Base-by-base conservation (phyloP, 768 basidiomycete genomes). In the Hericium erinaceus region DNA sequence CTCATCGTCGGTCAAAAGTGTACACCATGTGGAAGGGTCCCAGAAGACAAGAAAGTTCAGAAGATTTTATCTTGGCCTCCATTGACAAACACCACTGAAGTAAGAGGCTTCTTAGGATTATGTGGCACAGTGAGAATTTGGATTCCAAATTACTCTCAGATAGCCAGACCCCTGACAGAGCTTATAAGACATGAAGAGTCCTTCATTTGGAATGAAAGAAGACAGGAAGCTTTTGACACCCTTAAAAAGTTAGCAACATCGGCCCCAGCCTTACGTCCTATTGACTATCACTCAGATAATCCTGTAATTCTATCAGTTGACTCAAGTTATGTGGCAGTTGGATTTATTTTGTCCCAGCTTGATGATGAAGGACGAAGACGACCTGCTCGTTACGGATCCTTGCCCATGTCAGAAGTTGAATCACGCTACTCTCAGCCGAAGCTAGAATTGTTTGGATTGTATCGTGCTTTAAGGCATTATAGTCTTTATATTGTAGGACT, bases 1-100 rank as follows among this genome's bases (percentile, higher is more conserved):
- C 59, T 64, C 0, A 67, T 78, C 0, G 56, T 80, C 0, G 74
- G 76, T 0, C 73, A 79, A 48, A 54, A 53, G 1, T 77, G 74
- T 53, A 75, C 70, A 0, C 67, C 64, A 6, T 63, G 73, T 39
- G 77, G 73, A 0, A 59, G 62, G 0, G 24, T 69, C 0, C 71
- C 72, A 0, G 69, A 75, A 1, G 53, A 67, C 4, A 48, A 33
- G 0, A 65, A 61, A 3, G 57, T 67, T 0, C 64, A 57, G 4
- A 73, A 72, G 22, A 64, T 67, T 50, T 18, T 20, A 12, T 59
- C 50, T 39, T 70, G 70, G 70, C 60, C 57, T 0, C 18, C 59
- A 0, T 64, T 61, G 22, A 48, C 56, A 2, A 54, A 41, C 39
- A 10, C 64, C 11, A 52, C 64, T 0, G 69, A 69, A 6, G 63